Evolutionary conservation across 2,329 filamentous ascomycete species (phyloP).

Genomic region (Neopestalotiopsis rosae): DNA sequence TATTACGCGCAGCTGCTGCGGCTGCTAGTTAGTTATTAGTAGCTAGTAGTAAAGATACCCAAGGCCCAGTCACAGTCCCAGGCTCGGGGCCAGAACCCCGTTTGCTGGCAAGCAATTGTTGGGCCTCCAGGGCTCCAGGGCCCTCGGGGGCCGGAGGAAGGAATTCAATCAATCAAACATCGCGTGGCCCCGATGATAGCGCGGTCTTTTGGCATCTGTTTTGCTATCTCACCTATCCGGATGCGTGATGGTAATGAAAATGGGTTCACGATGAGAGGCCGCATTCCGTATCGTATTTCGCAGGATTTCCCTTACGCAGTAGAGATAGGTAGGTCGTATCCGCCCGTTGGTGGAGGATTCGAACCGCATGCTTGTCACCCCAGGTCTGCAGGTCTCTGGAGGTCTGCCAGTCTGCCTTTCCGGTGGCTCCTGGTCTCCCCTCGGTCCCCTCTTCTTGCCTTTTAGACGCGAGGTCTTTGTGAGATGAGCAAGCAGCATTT

Average conservation of each 20-base stretch:
- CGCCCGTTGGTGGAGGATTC: background rate
- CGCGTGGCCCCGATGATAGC: conserved; percentile 1
- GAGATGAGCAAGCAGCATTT: background rate
- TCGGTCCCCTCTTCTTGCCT: too few relatives aligned
- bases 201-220: background rate
- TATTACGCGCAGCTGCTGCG: background rate
- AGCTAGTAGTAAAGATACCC: background rate
- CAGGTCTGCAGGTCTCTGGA: background rate
- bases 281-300: background rate
- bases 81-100: background rate
- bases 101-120: background rate
- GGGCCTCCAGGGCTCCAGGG: background rate
- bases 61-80: background rate
- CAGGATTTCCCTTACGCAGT: background rate
- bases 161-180: background rate
- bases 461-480: background rate
- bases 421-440: background rate
- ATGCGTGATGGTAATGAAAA: background rate
- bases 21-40: background rate
- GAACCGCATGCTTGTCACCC: background rate
- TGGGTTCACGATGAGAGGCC: background rate
- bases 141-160: background rate
- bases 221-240: background rate
- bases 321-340: background rate
- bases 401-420: background rate